Conservation (phyloP, 2,329 filamentous ascomycete genomes). For the Scedosporium apiospermum region DNA sequence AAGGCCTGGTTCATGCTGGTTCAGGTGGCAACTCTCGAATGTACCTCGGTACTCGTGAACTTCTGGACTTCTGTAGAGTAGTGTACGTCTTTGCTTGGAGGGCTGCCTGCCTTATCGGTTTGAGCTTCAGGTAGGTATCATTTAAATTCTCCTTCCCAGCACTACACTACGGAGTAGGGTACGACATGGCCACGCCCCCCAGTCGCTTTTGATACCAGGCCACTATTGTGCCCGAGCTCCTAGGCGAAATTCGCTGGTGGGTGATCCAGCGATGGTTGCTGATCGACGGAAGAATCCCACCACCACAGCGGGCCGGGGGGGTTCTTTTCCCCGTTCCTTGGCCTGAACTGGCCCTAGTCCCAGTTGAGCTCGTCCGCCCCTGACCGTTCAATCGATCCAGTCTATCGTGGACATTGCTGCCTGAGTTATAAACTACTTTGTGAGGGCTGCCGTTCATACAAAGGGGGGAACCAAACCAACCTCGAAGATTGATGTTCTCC, state of each 20-base stretch:
- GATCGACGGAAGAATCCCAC: not conserved
- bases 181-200: not conserved
- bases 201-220: not conserved
- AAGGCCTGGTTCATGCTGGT: not conserved
- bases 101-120: slow-evolving; percentile 3
- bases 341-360: not conserved
- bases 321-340: not conserved
- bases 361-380: not conserved
- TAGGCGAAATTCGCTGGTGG: not conserved
- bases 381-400: not conserved
- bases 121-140: slow-evolving; percentile 6
- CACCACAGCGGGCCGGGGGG: not conserved
- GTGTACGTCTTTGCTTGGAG: not conserved
- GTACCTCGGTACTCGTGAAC: too few species aligned
- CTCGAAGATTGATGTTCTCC: not conserved
- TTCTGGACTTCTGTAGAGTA: too few species aligned
- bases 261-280: not conserved
- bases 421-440: not conserved
- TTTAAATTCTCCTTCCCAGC: not conserved
- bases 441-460: too few species aligned
- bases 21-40: too few species aligned
- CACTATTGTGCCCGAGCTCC: not conserved
- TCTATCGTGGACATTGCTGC: not conserved
- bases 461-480: not conserved
- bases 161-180: not conserved